Conservation (phyloP, 2,329 filamentous ascomycete genomes). For the Monosporascus sp. region DNA sequence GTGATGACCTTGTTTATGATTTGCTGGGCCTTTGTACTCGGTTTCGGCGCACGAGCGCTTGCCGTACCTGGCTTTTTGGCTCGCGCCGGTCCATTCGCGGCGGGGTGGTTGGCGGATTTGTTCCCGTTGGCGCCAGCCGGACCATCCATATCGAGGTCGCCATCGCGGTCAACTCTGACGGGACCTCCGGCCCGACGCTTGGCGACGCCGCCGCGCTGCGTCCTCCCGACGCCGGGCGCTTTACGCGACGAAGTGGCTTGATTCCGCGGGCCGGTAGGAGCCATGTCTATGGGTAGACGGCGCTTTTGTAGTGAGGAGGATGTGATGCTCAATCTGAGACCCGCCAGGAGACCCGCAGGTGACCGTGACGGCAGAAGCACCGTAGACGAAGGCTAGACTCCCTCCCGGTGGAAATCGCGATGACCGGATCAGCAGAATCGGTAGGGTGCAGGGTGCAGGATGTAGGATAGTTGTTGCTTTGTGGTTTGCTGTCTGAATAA, state of each 20-base stretch:
- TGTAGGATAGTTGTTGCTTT: not conserved
- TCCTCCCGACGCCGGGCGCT: conserved; percentile 15
- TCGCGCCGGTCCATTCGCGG: conserved; percentile 9
- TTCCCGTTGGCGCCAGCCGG: conserved; percentile 27
- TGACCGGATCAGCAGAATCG: not conserved
- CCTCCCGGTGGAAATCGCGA: not conserved
- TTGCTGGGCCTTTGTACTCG: conserved; percentile 32
- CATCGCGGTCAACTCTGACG: conserved; percentile 46
- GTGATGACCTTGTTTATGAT: conserved; percentile 39
- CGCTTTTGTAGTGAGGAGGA: not conserved
- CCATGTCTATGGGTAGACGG: conserved; percentile 13
- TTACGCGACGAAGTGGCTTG: conserved; percentile 15
- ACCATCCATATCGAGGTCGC: conserved; percentile 55
- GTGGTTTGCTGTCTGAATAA: no score
- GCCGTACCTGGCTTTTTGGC: conserved; percentile 11
- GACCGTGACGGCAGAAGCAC: no score
- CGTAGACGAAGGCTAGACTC: no score
- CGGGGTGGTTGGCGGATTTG: conserved; percentile 14
- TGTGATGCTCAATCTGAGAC: not conserved
- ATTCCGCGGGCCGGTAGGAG: conserved; percentile 16
- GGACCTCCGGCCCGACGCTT: conserved; percentile 39
- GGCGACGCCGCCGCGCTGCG: conserved; percentile 41
- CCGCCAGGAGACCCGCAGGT: no score
- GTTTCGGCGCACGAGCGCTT: conserved; percentile 17
- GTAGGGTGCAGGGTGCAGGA: not conserved